Base-by-base conservation (phyloP, 768 basidiomycete genomes). In the Lactarius psammicola region DNA sequence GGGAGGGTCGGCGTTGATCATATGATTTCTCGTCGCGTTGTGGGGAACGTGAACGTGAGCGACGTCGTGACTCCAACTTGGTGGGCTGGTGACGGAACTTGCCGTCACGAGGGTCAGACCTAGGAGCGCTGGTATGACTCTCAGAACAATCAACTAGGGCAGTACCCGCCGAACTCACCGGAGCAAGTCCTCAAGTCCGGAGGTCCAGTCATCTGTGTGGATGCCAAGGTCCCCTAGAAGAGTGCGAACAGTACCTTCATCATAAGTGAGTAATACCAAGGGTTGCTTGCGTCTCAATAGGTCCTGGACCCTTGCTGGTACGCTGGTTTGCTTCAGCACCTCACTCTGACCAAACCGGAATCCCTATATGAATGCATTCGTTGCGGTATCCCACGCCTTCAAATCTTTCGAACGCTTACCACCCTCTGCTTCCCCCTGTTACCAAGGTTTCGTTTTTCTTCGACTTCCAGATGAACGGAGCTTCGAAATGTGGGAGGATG, bases 41-140 rank as follows among this genome's bases (percentile, higher is more conserved):
- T 9, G 69, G 69, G 11, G 69, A 70, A 33, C 42, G 69, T 11
- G 69, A 70, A 33, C 42, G 67, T 40, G 69, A 68, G 33, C 69
- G 69, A 57, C 56, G 40, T 8, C 66, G 62, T 38, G 59, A 61
- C 26, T 42, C 28, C 38, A 5, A 34, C 18, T 51, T 17, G 36
- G 36, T 54, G 53, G 44, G 30, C 59, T 33, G 68, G 15, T 17
- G 4, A 10, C 58, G 40, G 28, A n/a, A 44, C 11, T n/a, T 18
- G 18, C 33, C 56, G 18, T 38, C 59, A 23, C 36, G 58, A 31
- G 56, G 20, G 23, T 55, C 42, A 5, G 67, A 31, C n/a, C 66
- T 67, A 28, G 31, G 9, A 23, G 20, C 7, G 15, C 49, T 31
- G 9, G 42, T 59, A 10, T 42, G 18, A 55, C 4, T 38, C 44